A percentile compares a stretch with the other conserved stretches of the same genome.
Evolutionary conservation across 78 protist genomes (phyloP).

Genomic region (Dictyostelium citrinum): DNA sequence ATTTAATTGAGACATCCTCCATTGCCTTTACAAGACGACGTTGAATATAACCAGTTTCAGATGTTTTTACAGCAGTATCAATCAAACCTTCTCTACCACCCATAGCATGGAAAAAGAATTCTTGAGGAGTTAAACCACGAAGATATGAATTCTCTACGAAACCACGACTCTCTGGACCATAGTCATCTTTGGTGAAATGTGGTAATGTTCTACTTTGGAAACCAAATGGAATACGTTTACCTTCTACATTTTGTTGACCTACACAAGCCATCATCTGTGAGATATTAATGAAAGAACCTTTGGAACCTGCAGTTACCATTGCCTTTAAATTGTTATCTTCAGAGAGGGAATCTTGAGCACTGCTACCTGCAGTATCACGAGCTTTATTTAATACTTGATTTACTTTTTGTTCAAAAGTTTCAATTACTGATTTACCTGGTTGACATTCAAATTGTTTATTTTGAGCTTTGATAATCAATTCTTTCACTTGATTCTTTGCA

Average conservation of each 20-base stretch:
- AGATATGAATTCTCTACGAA: conserved; percentile 98
- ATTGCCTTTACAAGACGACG: conserved; percentile 93
- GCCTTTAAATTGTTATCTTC: conserved; percentile 91
- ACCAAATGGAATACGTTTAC: conserved; percentile 98
- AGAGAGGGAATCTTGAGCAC: conserved; percentile 68
- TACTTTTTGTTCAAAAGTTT: conserved; percentile 97
- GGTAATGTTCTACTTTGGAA: conserved; percentile 98
- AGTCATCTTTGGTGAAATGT: conserved; percentile 98
- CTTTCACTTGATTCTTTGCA: conserved; percentile 88
- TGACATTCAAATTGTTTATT: conserved; percentile 85
- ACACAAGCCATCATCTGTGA: conserved; percentile 99
- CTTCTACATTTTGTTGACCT: conserved; percentile 99
- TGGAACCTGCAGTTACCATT: conserved; percentile 99
- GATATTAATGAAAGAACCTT: conserved; percentile 98
- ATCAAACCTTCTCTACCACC: conserved; percentile 99
- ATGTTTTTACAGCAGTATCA: conserved; percentile 99
- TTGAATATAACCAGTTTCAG: conserved; percentile 99
- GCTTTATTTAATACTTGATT: conserved; percentile 96
- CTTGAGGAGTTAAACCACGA: conserved; percentile 97
- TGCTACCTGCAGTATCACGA: conserved; percentile 90
- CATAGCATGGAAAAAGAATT: conserved; percentile 99
- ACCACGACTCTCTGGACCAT: conserved; percentile 96
- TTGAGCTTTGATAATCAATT: conserved; percentile 79
- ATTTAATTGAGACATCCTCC: conserved; percentile 77
- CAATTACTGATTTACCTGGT: conserved; percentile 95